Percentiles rank a stretch among this genome's conserved stretches.
Conservation (phyloP, 495 filamentous ascomycete species). For the Aspergillus wentii region DNA sequence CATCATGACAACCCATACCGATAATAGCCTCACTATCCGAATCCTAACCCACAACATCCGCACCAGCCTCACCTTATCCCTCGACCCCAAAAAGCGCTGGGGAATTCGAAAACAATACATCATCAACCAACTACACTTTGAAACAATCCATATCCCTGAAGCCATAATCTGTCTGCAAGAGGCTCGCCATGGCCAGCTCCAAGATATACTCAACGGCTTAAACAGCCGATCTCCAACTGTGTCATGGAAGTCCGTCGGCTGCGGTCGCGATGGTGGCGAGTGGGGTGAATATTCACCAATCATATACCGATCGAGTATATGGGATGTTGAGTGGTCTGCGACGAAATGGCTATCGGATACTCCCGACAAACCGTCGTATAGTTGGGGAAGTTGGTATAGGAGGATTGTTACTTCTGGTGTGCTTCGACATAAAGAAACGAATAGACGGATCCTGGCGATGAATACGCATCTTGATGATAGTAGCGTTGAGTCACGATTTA, state of each 20-base stretch:
- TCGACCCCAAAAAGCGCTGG: conserved; percentile 60
- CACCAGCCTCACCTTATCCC: conserved; percentile 53
- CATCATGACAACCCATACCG: no score
- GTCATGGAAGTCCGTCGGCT: conserved; percentile 59
- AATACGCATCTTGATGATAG: conserved; percentile 68
- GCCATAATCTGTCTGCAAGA: conserved; percentile 72
- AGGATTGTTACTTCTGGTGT: conserved; percentile 57
- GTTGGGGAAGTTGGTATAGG: conserved; percentile 51
- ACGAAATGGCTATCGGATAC: conserved; percentile 53
- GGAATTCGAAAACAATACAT: conserved; percentile 50
- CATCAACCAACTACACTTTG: conserved; percentile 49
- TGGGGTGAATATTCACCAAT: conserved; percentile 71
- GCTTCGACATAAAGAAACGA: conserved; percentile 45
- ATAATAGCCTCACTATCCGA: conserved; percentile 42
- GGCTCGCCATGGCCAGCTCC: conserved; percentile 61
- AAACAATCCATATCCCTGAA: conserved; percentile 37
- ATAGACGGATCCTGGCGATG: conserved; percentile 46
- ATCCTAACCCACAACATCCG: conserved; percentile 70
- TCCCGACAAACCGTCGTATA: conserved; percentile 48
- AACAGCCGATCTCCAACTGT: conserved; percentile 28
- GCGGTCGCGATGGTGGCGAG: conserved; percentile 63
- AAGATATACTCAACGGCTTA: conserved; percentile 51
- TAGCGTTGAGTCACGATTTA: conserved; percentile 41
- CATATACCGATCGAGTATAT: conserved; percentile 48
- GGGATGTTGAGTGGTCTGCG: conserved; percentile 30